Evolutionary conservation across 2,329 filamentous ascomycete species (phyloP).

Genomic region (Colletotrichum trifolii): DNA sequence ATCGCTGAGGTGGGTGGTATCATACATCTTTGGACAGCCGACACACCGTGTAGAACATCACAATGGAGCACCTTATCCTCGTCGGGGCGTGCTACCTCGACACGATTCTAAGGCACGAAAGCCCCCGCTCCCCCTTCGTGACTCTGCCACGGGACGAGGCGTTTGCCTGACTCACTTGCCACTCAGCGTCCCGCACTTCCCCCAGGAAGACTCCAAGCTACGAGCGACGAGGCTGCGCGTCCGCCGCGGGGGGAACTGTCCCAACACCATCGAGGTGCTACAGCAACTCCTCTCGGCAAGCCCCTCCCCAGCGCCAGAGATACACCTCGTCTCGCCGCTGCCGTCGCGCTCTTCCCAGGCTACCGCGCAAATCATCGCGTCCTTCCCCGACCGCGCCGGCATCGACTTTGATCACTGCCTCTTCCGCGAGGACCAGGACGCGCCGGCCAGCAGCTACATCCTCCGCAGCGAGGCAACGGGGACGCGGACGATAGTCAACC

Average conservation of each 20-base stretch:
- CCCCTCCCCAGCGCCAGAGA: conserved; percentile 10
- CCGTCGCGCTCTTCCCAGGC: conserved; percentile 64
- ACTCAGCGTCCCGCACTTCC: conserved; percentile 73
- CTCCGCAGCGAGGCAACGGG: conserved; percentile 69
- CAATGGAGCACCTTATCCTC: conserved; percentile 69
- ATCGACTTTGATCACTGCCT: conserved; percentile 68
- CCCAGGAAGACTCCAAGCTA: conserved; percentile 77
- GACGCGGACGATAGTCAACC: conserved; percentile 77
- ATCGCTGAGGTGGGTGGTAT: no score
- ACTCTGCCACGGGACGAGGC: neutral
- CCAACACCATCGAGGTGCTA: conserved; percentile 78
- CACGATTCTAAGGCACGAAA: conserved; percentile 71
- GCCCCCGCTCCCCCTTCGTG: conserved; percentile 36
- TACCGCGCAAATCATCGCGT: conserved; percentile 62
- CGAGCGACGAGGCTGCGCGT: conserved; percentile 69
- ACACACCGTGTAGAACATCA: conserved; percentile 3
- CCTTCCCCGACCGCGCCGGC: conserved; percentile 56
- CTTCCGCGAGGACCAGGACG: conserved; percentile 63
- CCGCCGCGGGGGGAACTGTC: conserved; percentile 78
- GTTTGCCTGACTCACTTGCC: neutral
- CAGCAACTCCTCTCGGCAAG: conserved; percentile 64
- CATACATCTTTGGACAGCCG: neutral
- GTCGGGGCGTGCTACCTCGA: conserved; percentile 78
- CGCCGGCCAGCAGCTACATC: conserved; percentile 77
- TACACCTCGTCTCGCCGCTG: conserved; percentile 63